Conservation (phyloP, 805 yeast genomes). For the Wickerhamiella bombiphila region DNA sequence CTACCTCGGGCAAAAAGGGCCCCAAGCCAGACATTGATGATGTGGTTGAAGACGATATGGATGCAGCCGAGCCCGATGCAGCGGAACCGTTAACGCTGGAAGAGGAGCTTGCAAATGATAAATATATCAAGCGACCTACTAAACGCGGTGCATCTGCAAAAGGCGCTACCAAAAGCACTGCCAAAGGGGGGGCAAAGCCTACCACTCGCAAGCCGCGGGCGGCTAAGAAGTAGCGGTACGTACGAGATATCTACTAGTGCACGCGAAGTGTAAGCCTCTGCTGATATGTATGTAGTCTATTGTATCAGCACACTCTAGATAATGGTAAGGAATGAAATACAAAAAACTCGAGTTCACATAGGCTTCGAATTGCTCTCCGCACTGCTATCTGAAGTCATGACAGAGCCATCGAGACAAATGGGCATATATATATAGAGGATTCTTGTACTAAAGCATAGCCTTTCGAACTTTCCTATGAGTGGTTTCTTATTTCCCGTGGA, state of each 20-base stretch:
- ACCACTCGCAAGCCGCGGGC: conserved; percentile 1
- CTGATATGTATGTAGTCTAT: no score
- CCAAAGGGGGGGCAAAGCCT: conserved; percentile 1
- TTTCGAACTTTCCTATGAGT: no score
- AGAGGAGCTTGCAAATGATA: conserved; percentile 23
- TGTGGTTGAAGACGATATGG: conserved; percentile 44
- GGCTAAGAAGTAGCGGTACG: conserved; percentile 1
- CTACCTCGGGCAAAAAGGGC: conserved; percentile 21
- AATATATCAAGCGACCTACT: conserved; percentile 16
- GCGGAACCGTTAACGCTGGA: conserved; percentile 26
- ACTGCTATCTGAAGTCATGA: no score
- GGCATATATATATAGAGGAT: no score
- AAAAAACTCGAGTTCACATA: no score
- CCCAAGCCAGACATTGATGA: conserved; percentile 53
- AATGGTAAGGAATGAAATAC: no score
- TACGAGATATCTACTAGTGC: neutral
- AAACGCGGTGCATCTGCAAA: conserved; percentile 7
- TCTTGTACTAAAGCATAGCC: no score
- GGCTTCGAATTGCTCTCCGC: no score
- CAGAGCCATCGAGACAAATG: no score
- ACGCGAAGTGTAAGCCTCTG: no score
- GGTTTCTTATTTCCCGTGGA: no score
- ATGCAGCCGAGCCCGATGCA: conserved; percentile 18
- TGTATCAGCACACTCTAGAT: no score
- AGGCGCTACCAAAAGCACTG: conserved; percentile 2